phyloP scores from a whole-genome alignment of 306 rosid genomes.

The Styphnolobium japonicum region DNA sequence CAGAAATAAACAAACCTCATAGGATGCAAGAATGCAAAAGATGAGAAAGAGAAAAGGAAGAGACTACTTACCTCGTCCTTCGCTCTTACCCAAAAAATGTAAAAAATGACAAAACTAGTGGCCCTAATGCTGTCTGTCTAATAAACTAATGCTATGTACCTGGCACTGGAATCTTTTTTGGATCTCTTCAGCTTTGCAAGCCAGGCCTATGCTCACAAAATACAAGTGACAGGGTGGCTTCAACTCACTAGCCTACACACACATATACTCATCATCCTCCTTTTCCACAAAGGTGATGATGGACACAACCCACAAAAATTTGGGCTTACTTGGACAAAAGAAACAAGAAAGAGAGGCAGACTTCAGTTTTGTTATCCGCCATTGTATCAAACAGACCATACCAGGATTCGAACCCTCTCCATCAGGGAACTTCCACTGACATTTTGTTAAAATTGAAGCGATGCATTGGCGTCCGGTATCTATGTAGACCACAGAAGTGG shows the following conservation, averaged over 20 bases:
- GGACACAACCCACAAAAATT: slow-evolving; percentile 59
- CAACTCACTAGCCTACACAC: slow-evolving; percentile 54
- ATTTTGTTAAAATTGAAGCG: slow-evolving; percentile 36
- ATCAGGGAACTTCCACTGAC: slow-evolving; percentile 44
- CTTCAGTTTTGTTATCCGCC: slow-evolving; percentile 49
- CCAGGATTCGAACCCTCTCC: slow-evolving; percentile 72
- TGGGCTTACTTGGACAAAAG: slow-evolving; percentile 57
- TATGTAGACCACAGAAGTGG: slow-evolving; percentile 23
- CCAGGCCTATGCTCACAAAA: slow-evolving; percentile 56
- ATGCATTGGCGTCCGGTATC: slow-evolving; percentile 30
- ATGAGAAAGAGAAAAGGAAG: slow-evolving; percentile 35
- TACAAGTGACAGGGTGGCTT: slow-evolving; percentile 59
- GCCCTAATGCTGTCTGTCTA: slow-evolving; percentile 51
- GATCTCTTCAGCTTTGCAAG: slow-evolving; percentile 71
- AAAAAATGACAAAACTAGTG: slow-evolving; percentile 45
- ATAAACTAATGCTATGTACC: slow-evolving; percentile 58
- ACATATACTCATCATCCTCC: slow-evolving; percentile 48
- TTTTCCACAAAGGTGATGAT: slow-evolving; percentile 51
- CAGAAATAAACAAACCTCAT: slow-evolving; percentile 66
- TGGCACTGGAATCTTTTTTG: slow-evolving; percentile 74
- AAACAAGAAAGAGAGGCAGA: slow-evolving; percentile 28
- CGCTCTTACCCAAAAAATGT: slow-evolving; percentile 28
- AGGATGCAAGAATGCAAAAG: slow-evolving; percentile 53
- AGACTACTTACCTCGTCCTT: slow-evolving; percentile 62
- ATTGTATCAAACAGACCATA: slow-evolving; percentile 36